These are phyloP conservation scores for Starmerella khaoyaiensis DNA, from an alignment of 805 yeast species.

Conservation along the genomic window DNA sequence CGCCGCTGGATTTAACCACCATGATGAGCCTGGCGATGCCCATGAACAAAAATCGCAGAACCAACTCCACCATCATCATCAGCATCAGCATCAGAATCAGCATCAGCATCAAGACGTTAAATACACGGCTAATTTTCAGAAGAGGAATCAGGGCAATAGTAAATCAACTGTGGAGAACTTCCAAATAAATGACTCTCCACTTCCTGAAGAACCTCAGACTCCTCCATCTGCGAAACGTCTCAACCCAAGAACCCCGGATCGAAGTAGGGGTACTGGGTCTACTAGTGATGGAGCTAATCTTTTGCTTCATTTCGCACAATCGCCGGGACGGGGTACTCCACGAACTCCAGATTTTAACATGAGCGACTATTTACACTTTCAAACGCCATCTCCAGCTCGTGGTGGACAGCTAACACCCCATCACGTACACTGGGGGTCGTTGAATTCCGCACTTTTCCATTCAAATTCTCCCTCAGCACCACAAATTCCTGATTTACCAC, in stretches of 20 bases:
- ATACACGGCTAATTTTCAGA: not conserved
- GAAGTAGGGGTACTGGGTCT: slow-evolving; percentile 8
- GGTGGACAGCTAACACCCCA: slow-evolving; percentile 12
- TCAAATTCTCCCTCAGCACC: not conserved
- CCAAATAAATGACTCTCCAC: slow-evolving; percentile 7
- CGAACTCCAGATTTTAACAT: slow-evolving; percentile 45
- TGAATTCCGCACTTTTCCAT: slow-evolving; percentile 12
- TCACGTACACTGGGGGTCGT: slow-evolving; percentile 11
- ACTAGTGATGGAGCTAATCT: slow-evolving; percentile 62
- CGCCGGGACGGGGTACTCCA: slow-evolving; percentile 38
- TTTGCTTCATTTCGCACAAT: slow-evolving; percentile 67
- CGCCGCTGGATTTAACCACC: too few relatives aligned
- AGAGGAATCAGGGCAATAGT: not conserved
- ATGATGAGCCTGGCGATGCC: too few relatives aligned
- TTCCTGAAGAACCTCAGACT: slow-evolving; percentile 16
- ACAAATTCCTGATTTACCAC: not conserved
- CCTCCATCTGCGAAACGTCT: slow-evolving; percentile 16
- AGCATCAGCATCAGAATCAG: not conserved
- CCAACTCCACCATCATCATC: not conserved
- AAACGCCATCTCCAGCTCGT: slow-evolving; percentile 45
- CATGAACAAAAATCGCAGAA: too few relatives aligned
- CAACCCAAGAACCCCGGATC: slow-evolving; percentile 25
- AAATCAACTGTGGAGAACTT: not conserved
- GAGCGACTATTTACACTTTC: slow-evolving; percentile 69
- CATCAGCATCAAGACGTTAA: not conserved